Conservation (phyloP, 129 eudicot genomes). For the Centrapalus pauciflorus region DNA sequence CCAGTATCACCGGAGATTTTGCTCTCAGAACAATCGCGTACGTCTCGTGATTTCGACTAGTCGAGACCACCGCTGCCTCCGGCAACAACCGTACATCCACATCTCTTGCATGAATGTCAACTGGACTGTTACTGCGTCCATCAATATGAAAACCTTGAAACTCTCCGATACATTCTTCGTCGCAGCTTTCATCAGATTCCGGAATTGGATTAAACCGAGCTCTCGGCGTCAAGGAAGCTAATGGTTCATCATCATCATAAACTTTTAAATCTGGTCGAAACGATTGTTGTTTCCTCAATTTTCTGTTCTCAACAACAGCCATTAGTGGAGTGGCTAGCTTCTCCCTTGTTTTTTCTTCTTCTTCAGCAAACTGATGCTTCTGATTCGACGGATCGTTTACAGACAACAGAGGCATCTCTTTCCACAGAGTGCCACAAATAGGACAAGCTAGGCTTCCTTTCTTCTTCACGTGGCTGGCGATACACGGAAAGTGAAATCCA, state of each 20-base stretch:
- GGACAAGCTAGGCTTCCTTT: constrained; percentile 59
- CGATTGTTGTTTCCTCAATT: constrained; percentile 14
- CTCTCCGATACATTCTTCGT: constrained; percentile 36
- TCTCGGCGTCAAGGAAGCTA: constrained; percentile 50
- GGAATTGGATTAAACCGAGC: constrained; percentile 79
- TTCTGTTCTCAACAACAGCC: not conserved
- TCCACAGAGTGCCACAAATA: constrained; percentile 52
- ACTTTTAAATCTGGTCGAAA: constrained; percentile 52
- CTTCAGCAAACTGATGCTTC: constrained; percentile 8
- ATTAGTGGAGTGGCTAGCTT: not conserved
- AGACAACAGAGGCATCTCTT: constrained; percentile 51
- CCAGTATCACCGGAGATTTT: constrained; percentile 42
- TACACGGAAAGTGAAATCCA: constrained; percentile 84
- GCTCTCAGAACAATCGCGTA: constrained; percentile 43
- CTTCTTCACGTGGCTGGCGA: constrained; percentile 52
- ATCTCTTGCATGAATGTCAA: constrained; percentile 6
- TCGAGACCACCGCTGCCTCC: constrained; percentile 58
- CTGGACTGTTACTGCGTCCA: constrained; percentile 11
- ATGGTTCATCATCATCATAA: constrained; percentile 88
- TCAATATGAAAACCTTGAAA: constrained; percentile 56
- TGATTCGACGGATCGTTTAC: constrained; percentile 18
- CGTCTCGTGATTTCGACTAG: constrained; percentile 52
- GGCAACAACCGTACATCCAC: constrained; percentile 48
- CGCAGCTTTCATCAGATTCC: constrained; percentile 62
- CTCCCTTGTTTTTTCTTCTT: constrained; percentile 9